phyloP scores from a whole-genome alignment of 2,329 filamentous ascomycete species.

The Microascus cirrosus region DNA sequence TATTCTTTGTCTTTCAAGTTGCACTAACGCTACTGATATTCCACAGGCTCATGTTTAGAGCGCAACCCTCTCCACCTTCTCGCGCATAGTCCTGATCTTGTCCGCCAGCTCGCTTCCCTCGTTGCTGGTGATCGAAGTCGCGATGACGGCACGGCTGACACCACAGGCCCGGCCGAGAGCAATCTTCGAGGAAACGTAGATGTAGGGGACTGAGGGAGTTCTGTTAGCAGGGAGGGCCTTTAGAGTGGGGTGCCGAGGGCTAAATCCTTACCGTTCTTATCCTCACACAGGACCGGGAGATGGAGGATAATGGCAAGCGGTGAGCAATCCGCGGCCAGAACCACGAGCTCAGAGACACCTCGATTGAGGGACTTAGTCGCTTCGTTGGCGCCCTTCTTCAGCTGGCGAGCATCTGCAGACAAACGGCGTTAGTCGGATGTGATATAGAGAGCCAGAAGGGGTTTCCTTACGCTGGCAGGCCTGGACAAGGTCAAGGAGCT shows the following conservation, averaged over 20 bases:
- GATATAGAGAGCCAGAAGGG: background rate
- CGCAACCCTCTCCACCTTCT: slow-evolving; percentile 91
- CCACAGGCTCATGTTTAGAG: slow-evolving; percentile 47
- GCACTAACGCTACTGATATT: background rate
- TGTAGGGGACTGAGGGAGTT: slow-evolving; percentile 32
- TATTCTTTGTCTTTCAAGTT: background rate
- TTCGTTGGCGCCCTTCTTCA: slow-evolving; percentile 86
- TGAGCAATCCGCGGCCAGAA: slow-evolving; percentile 79
- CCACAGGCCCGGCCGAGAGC: slow-evolving; percentile 82
- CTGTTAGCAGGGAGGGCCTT: slow-evolving; percentile 49
- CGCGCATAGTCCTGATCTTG: slow-evolving; percentile 81
- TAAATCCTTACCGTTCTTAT: slow-evolving; percentile 43
- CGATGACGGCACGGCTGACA: slow-evolving; percentile 80
- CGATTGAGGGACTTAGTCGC: slow-evolving; percentile 83
- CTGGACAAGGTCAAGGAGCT: slow-evolving; percentile 75
- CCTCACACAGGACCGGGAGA: slow-evolving; percentile 78
- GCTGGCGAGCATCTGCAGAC: slow-evolving; percentile 48
- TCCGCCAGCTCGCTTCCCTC: slow-evolving; percentile 77
- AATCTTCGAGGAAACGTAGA: slow-evolving; percentile 68
- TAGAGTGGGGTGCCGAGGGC: slow-evolving; percentile 18
- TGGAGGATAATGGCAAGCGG: slow-evolving; percentile 84
- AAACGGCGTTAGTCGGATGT: background rate
- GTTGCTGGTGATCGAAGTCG: slow-evolving; percentile 81
- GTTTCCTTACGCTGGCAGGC: slow-evolving; percentile 41
- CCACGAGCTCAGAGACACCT: slow-evolving; percentile 79